Base-by-base conservation (phyloP, 2,329 filamentous ascomycete species). In the Huntiella bhutanensis region DNA sequence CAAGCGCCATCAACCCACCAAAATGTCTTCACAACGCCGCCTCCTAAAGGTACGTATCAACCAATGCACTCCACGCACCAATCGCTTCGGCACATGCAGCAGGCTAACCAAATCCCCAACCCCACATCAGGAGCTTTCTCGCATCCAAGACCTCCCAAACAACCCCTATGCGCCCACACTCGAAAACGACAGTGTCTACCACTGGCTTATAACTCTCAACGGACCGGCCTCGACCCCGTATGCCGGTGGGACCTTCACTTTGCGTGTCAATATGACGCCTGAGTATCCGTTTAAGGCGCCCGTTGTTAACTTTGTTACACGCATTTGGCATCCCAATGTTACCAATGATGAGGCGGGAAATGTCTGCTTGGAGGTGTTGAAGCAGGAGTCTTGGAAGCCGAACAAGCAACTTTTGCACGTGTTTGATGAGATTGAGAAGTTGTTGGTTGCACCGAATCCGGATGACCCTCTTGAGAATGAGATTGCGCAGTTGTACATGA, bases 251-350 rank as follows among this genome's bases (percentile, higher is more conserved):
- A 66, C 65, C 53, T 95, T 85, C 71, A 73, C 74, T 53, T 64
- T 95, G 51, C 80, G 82, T 56, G 98, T 98, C 62, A 85, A 95
- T 69, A 96, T 98, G 74, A 91, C 91, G 56, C 96, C 91, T 73
- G 91, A 98, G 73, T 98, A 98, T 68, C 91, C 91, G 36, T 98
- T 98, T 76, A 98, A 98, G 81, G 91, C 91, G 53, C 91, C 91
- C 57, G 98, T 98, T 77, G 87, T 98, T 68, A 95, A 95, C 82
- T 98, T 98, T 75, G 96, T 86, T 58, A 98, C 91, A 54, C 82
- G 88, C 62, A 96, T 98, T 71, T 98, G 96, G 66, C 91, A 98
- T 70, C 91, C 91, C 59, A 98, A 98, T 70, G 98, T 98, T 85
- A 98, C 98, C 78, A 93, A 85, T 56, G 96, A 96, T 65, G 64